These are phyloP conservation scores for Neurospora sp. DNA, from an alignment of 2,329 filamentous ascomycete genomes.

Conservation along the genomic window DNA sequence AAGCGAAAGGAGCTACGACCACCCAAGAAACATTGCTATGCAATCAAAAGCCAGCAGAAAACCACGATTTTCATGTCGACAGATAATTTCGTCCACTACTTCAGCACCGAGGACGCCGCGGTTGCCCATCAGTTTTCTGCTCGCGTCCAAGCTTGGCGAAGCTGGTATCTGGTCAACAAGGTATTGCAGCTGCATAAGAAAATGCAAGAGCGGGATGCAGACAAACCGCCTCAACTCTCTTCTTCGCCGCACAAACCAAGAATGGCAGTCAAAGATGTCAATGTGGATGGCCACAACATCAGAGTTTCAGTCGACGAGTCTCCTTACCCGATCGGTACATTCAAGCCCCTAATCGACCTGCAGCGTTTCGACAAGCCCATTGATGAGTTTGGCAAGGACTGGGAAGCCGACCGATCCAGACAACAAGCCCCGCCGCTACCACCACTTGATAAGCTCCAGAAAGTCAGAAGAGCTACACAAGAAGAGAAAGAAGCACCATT, in stretches of 20 bases:
- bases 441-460: conserved; percentile 18
- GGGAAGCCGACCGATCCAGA: conserved; percentile 21
- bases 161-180: conserved; percentile 79
- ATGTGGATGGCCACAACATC: conserved; percentile 25
- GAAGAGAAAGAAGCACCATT: conserved; percentile 35
- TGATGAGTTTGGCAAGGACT: conserved; percentile 39
- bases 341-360: conserved; percentile 58
- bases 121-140: conserved; percentile 61
- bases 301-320: conserved; percentile 36
- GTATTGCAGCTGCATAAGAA: conserved; percentile 34
- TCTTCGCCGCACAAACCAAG: conserved; percentile 15
- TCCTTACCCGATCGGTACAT: conserved; percentile 56
- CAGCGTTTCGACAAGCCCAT: conserved; percentile 45
- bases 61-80: conserved; percentile 72
- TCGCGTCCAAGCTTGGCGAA: conserved; percentile 72
- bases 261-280: conserved; percentile 23
- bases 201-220: conserved; percentile 20
- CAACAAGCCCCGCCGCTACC: conserved; percentile 19
- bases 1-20: conserved; percentile 64
- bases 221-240: conserved; percentile 21
- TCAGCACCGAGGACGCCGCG: conserved; percentile 64
- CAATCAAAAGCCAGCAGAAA: conserved; percentile 87
- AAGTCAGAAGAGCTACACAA: conserved; percentile 24
- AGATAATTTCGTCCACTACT: conserved; percentile 86
- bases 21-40: conserved; percentile 78